Percentiles rank a stretch among this genome's conserved stretches.
Conservation (phyloP, 345 rosid species). For the Syzygium aromaticum region DNA sequence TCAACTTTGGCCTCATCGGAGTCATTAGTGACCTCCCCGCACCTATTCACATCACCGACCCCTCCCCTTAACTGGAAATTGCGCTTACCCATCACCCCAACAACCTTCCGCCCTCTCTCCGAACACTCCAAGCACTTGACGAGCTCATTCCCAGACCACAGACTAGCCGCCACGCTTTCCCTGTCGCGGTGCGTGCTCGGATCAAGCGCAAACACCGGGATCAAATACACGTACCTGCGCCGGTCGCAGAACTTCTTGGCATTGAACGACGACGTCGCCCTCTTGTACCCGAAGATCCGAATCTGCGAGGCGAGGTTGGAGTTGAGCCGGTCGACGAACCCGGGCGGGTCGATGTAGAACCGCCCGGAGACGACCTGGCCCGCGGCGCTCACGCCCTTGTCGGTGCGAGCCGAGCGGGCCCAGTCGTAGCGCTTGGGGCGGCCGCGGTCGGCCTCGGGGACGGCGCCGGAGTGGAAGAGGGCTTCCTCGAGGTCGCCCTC, state of each 20-base stretch:
- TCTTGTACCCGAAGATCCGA: slow-evolving; percentile 74
- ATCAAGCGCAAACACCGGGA: slow-evolving; percentile 88
- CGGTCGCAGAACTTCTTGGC: slow-evolving; percentile 86
- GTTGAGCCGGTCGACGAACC: slow-evolving; percentile 72
- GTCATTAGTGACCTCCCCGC: background rate
- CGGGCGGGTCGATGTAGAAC: slow-evolving; percentile 85
- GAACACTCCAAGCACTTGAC: slow-evolving; percentile 77
- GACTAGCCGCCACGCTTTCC: slow-evolving; percentile 71
- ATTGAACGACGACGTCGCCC: slow-evolving; percentile 66
- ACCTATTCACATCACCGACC: background rate
- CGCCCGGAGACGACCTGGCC: slow-evolving; percentile 94
- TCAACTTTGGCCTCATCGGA: slow-evolving; percentile 5
- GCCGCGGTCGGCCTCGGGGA: slow-evolving; percentile 81
- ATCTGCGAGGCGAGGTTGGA: slow-evolving; percentile 49
- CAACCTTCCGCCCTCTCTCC: slow-evolving; percentile 72
- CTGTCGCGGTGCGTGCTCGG: slow-evolving; percentile 65
- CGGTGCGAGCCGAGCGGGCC: slow-evolving; percentile 94
- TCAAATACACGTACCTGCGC: slow-evolving; percentile 84
- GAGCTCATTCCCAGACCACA: slow-evolving; percentile 60
- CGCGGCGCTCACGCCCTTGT: slow-evolving; percentile 94
- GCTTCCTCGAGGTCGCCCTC: slow-evolving; percentile 98
- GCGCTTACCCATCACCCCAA: slow-evolving; percentile 62
- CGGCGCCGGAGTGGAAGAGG: slow-evolving; percentile 71
- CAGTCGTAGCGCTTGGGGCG: slow-evolving; percentile 60
- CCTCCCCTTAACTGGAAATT: slow-evolving; percentile 12